Evolutionary conservation across 2,329 filamentous ascomycete genomes (phyloP).

Genomic region (Exophiala oligosperma): DNA sequence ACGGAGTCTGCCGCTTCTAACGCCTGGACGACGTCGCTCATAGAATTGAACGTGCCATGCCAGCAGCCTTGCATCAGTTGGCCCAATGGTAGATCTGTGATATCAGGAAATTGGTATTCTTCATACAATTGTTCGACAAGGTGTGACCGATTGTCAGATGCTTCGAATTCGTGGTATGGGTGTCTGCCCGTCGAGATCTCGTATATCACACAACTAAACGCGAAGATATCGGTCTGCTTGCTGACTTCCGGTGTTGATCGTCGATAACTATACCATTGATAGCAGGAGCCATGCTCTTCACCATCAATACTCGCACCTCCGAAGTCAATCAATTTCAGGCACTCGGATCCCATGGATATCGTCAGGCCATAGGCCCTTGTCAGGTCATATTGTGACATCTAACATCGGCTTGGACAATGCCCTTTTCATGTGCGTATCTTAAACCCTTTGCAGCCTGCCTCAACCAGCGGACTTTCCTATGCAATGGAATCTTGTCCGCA

Average conservation of each 20-base stretch:
- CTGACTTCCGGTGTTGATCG: conserved; percentile 3
- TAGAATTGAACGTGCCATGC: conserved; percentile 16
- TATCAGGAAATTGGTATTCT: conserved; percentile 14
- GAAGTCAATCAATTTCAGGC: conserved; percentile 11
- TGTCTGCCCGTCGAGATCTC: conserved; percentile 8
- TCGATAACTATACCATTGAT: conserved; percentile 10
- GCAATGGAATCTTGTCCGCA: conserved; percentile 10
- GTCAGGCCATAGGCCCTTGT: background rate
- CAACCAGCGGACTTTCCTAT: conserved; percentile 3
- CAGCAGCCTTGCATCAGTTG: conserved; percentile 17
- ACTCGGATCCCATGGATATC: conserved; percentile 1
- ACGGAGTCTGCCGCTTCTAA: background rate
- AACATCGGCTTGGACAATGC: conserved; percentile 11
- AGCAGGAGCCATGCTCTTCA: conserved; percentile 2
- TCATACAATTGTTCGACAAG: conserved; percentile 13
- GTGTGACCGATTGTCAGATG: conserved; percentile 5
- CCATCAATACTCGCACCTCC: background rate
- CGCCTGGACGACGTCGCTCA: conserved; percentile 4
- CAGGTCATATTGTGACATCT: conserved; percentile 12
- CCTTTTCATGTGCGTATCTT: conserved; percentile 1
- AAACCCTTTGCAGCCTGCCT: conserved; percentile 10
- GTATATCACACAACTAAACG: background rate
- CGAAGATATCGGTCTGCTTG: background rate
- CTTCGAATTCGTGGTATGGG: conserved; percentile 11
- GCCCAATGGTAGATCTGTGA: conserved; percentile 12